A percentile compares a stretch with the other conserved stretches of the same genome.
These are phyloP conservation scores for Circinella minor DNA, from an alignment of 371 early-diverging fungal genomes.

Conservation along the genomic window DNA sequence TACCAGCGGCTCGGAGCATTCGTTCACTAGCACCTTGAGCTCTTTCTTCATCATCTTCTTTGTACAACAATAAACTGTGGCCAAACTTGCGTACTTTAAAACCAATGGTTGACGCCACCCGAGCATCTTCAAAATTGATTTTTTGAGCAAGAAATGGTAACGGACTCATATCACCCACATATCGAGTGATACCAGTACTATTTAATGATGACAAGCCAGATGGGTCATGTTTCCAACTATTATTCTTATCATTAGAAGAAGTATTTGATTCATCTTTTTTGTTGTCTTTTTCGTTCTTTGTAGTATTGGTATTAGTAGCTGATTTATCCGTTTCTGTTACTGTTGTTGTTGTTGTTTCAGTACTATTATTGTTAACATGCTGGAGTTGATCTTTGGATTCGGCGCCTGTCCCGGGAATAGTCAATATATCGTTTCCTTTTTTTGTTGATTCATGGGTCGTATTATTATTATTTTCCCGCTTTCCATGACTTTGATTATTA, in stretches of 20 bases:
- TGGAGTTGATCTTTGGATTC: not conserved
- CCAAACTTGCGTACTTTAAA: slow-evolving; percentile 41
- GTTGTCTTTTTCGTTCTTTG: slow-evolving; percentile 3
- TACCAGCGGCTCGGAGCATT: slow-evolving; percentile 33
- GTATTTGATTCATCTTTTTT: slow-evolving; percentile 1
- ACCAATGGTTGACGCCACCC: slow-evolving; percentile 30
- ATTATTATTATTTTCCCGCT: not conserved
- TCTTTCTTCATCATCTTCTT: slow-evolving; percentile 23
- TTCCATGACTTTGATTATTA: not conserved
- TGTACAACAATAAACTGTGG: slow-evolving; percentile 38
- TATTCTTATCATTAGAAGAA: not conserved
- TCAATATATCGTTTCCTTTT: not conserved
- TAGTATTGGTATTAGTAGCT: not conserved
- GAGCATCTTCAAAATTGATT: slow-evolving; percentile 43
- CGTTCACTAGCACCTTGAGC: slow-evolving; percentile 13
- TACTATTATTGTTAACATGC: not conserved
- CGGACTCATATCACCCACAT: slow-evolving; percentile 46
- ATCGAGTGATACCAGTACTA: slow-evolving; percentile 31
- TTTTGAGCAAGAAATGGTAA: slow-evolving; percentile 45
- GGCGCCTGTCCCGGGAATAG: not conserved
- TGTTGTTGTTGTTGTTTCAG: not conserved
- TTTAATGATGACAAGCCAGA: slow-evolving; percentile 29
- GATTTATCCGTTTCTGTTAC: not conserved
- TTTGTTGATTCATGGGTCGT: not conserved
- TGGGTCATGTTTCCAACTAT: not conserved